Base-by-base conservation (phyloP, 306 rosid species). In the Cucurbita moschata region DNA sequence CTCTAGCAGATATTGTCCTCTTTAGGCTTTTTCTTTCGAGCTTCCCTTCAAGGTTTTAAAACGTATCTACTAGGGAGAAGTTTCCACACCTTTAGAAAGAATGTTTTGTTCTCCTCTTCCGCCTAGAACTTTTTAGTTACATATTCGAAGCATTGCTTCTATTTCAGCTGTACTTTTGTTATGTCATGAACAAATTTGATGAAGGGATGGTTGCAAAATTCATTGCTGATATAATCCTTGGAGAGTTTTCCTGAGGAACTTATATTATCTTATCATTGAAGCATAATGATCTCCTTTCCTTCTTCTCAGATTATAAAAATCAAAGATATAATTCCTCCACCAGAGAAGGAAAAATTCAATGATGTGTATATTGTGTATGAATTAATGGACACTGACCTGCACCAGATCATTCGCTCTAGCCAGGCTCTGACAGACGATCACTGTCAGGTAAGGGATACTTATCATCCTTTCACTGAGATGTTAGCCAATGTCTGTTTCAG, bases 361-460 rank as follows among this genome's bases (percentile, higher is more conserved):
- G 97, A 94, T 81, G 97, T 94, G 75, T 94, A 94, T 75, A 80
- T 94, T 62, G 97, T 89, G 46, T 90, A 86, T 74, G 98, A 90
- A 63, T 73, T 93, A 77, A 87, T 93, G 97, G 98, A 90, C 74
- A 88, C 98, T 59, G 98, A 94, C 57, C 75, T 94, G 60, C 86
- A 94, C 82, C 98, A 89, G 87, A 90, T 94, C 47, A 94, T 88
- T 55, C 84, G 85, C 72, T 94, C 98, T 75, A 82, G 19, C 78
- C 97, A 94, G 87, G 80, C 80, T 79, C 86, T 94, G 57, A 84
- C 96, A 0, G 96, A 94, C 81, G 98, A 94, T 77, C 98, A 94
- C 76, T 90, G 96, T 51, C 97, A 94, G 89, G 98, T 87, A 42
- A 79, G 59, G 49, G 19, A n/a, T 57, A 21, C 11, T 67, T 67